phyloP scores from a whole-genome alignment of 2,329 filamentous ascomycete genomes.

The Sphaerulina populicola region DNA sequence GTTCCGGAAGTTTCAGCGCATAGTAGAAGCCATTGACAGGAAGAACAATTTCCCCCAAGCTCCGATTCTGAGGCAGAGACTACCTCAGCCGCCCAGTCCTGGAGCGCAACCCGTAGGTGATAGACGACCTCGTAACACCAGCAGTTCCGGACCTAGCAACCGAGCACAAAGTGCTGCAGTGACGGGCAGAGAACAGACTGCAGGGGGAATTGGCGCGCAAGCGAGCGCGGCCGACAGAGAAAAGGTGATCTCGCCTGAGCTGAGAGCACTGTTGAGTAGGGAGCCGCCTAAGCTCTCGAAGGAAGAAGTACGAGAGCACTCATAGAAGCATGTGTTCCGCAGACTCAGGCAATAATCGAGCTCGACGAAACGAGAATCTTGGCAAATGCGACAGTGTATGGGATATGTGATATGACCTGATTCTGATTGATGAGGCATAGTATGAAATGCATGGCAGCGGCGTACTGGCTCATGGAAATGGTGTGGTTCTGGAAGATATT shows the following conservation, averaged over 20 bases:
- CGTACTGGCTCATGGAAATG: neutral
- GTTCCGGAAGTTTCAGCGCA: constrained; percentile 78
- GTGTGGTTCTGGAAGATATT: neutral
- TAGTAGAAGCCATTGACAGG: constrained; percentile 86
- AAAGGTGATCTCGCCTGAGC: constrained; percentile 55
- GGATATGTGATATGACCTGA: neutral
- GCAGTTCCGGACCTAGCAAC: constrained; percentile 2
- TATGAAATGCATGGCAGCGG: neutral
- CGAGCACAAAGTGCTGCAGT: constrained; percentile 15
- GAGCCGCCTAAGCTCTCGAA: constrained; percentile 48
- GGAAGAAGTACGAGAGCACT: constrained; percentile 40
- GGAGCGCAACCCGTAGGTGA: constrained; percentile 19
- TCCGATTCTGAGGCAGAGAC: constrained; percentile 41
- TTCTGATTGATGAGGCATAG: neutral
- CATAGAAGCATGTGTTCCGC: constrained; percentile 18
- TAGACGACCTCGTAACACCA: constrained; percentile 15
- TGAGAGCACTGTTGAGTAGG: constrained; percentile 53
- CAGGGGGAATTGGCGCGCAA: constrained; percentile 14
- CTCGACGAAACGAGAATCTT: neutral
- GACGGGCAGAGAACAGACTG: constrained; percentile 34
- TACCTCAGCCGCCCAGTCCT: constrained; percentile 30
- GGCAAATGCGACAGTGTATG: neutral
- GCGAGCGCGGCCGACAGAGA: constrained; percentile 31
- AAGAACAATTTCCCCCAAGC: constrained; percentile 70
- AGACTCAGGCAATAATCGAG: neutral